Evolutionary conservation across 225 moss, liverwort and hornwort species (phyloP).

Genomic region (Takakia lepidozioides): DNA sequence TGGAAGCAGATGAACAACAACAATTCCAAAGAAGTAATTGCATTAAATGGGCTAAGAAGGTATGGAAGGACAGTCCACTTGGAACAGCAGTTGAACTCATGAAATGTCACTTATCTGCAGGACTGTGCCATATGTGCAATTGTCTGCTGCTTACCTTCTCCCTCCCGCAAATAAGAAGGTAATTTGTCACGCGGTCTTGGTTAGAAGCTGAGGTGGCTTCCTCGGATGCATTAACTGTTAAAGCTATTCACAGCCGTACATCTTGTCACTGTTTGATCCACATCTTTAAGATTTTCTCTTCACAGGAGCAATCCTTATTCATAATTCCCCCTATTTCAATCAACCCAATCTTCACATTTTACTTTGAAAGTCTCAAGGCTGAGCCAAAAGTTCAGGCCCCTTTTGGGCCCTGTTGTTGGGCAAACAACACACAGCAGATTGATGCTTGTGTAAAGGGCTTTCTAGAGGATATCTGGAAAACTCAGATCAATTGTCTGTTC

Average conservation of each 20-base stretch:
- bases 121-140: conserved; percentile 28
- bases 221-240: no score
- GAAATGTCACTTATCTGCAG: conserved; percentile 13
- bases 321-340: neutral
- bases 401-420: no score
- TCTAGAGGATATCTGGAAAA: no score
- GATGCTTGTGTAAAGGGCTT: no score
- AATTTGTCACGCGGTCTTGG: no score
- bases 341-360: neutral
- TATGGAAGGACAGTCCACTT: neutral
- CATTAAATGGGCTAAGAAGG: neutral
- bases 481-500: no score
- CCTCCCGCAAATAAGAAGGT: conserved; percentile 17
- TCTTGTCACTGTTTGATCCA: neutral
- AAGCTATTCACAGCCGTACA: neutral
- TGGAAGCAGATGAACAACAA: neutral
- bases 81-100: neutral
- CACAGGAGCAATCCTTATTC: neutral
- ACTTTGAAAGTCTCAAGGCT: no score
- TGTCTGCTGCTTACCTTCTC: conserved; percentile 63
- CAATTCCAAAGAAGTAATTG: neutral
- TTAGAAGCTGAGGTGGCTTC: no score
- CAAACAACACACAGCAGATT: no score
- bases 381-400: no score
- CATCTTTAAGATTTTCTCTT: neutral